A percentile compares a stretch with the other conserved stretches of the same genome.
Conservation (phyloP, 768 basidiomycete genomes). For the Hypsizygus marmoreus region DNA sequence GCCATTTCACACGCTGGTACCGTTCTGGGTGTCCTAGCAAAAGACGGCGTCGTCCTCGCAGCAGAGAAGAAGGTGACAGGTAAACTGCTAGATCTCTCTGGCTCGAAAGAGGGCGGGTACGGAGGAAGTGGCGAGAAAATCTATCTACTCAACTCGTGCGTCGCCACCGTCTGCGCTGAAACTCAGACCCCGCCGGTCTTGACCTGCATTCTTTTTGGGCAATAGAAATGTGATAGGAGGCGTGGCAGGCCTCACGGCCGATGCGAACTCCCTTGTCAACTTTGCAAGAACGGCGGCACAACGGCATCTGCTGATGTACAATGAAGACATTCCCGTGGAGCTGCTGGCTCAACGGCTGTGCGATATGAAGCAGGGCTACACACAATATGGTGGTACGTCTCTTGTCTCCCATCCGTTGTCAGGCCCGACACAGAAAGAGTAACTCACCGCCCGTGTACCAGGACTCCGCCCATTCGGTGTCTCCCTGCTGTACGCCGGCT, state of each 20-base stretch:
- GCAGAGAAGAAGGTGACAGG: conserved; percentile 99
- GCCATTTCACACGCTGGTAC: conserved; percentile 96
- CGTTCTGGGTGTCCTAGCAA: conserved; percentile 89
- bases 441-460: too few relatives aligned
- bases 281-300: conserved; percentile 92
- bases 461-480: conserved; percentile 98
- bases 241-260: conserved; percentile 94
- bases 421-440: too few relatives aligned
- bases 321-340: conserved; percentile 98
- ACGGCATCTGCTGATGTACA: conserved; percentile 83
- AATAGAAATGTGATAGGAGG: conserved; percentile 91
- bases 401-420: conserved; percentile 2
- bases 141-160: conserved; percentile 89
- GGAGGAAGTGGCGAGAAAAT: conserved; percentile 99
- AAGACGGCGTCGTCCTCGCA: conserved; percentile 88
- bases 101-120: conserved; percentile 83
- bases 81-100: conserved; percentile 91
- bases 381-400: conserved; percentile 90
- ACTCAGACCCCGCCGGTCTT: neutral
- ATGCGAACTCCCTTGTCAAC: conserved; percentile 97
- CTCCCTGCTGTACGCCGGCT: conserved; percentile 94
- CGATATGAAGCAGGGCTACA: conserved; percentile 98
- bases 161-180: conserved; percentile 15
- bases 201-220: neutral
- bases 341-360: conserved; percentile 91